Percentiles rank a stretch among this genome's conserved stretches.
Conservation (phyloP, 2,329 filamentous ascomycete genomes). For the Pseudocercospora fuligena region DNA sequence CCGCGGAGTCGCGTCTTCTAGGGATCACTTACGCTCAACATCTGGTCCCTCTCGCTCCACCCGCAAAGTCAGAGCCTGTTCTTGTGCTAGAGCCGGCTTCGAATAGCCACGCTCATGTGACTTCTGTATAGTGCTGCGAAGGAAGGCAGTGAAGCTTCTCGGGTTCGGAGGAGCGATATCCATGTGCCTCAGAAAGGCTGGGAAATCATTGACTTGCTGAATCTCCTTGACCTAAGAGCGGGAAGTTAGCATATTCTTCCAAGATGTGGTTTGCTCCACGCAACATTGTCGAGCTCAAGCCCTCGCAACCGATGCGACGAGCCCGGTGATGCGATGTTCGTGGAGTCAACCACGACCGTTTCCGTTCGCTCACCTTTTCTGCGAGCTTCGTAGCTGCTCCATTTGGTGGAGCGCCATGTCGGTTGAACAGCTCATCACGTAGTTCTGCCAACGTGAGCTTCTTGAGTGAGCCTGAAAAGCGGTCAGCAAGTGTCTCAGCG, state of each 20-base stretch:
- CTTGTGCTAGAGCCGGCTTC: slow-evolving; percentile 26
- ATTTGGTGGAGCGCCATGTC: slow-evolving; percentile 29
- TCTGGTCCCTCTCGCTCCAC: slow-evolving; percentile 21
- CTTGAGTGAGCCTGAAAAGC: background rate
- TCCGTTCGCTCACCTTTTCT: background rate
- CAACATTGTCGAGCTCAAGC: too few relatives aligned
- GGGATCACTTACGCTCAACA: slow-evolving; percentile 15
- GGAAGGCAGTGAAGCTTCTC: slow-evolving; percentile 22
- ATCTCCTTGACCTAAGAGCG: slow-evolving; percentile 22
- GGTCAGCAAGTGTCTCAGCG: background rate
- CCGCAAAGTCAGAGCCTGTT: slow-evolving; percentile 26
- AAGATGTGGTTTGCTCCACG: too few relatives aligned
- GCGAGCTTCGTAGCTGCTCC: slow-evolving; percentile 29
- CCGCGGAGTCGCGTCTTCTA: background rate
- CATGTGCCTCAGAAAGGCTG: slow-evolving; percentile 28
- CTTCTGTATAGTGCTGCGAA: slow-evolving; percentile 24
- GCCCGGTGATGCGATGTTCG: too few relatives aligned
- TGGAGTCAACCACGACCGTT: too few relatives aligned
- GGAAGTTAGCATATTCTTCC: too few relatives aligned
- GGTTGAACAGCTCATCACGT: slow-evolving; percentile 27
- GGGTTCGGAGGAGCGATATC: slow-evolving; percentile 16
- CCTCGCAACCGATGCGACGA: too few relatives aligned
- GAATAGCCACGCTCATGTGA: slow-evolving; percentile 30
- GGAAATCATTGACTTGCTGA: slow-evolving; percentile 28
- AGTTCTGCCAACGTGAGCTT: slow-evolving; percentile 23